These are phyloP conservation scores for Mycena sp. DNA, from an alignment of 1,284 basidiomycete genomes.

Conservation along the genomic window DNA sequence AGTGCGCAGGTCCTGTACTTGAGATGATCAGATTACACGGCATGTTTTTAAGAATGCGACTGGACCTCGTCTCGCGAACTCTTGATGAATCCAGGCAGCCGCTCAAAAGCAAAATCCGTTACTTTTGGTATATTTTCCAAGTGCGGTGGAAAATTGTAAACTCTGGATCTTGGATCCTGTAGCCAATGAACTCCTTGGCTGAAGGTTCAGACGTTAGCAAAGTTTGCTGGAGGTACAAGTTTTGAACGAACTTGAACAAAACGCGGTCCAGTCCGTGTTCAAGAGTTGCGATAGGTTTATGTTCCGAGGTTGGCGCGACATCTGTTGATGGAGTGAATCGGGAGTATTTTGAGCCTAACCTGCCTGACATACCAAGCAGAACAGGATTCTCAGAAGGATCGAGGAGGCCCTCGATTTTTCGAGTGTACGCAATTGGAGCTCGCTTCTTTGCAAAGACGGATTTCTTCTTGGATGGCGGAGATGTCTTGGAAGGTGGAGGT, in stretches of 20 bases:
- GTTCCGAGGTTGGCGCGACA: conserved; percentile 54
- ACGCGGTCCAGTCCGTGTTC: conserved; percentile 85
- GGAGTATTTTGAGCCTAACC: background rate
- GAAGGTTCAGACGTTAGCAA: conserved; percentile 15
- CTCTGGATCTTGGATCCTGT: conserved; percentile 85
- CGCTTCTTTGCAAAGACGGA: background rate
- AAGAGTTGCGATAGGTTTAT: conserved; percentile 73
- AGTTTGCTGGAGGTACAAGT: background rate
- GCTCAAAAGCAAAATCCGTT: conserved; percentile 91
- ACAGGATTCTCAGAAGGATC: conserved; percentile 37
- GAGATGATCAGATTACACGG: conserved; percentile 4
- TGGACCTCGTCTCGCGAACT: conserved; percentile 82
- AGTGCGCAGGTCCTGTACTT: conserved; percentile 66
- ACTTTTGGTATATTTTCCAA: conserved; percentile 81
- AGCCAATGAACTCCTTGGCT: conserved; percentile 95
- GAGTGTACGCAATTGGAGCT: conserved; percentile 11
- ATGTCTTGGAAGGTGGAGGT: background rate
- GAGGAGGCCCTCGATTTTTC: conserved; percentile 54
- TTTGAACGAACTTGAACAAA: conserved; percentile 80
- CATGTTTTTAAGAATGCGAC: conserved; percentile 23
- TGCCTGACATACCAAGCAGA: conserved; percentile 38
- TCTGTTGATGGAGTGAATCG: conserved; percentile 47
- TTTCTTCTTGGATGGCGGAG: background rate
- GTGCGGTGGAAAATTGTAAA: conserved; percentile 87
- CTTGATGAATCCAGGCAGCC: conserved; percentile 80